phyloP scores from a whole-genome alignment of 139 green algal genomes.

The Gonium pectorale region DNA sequence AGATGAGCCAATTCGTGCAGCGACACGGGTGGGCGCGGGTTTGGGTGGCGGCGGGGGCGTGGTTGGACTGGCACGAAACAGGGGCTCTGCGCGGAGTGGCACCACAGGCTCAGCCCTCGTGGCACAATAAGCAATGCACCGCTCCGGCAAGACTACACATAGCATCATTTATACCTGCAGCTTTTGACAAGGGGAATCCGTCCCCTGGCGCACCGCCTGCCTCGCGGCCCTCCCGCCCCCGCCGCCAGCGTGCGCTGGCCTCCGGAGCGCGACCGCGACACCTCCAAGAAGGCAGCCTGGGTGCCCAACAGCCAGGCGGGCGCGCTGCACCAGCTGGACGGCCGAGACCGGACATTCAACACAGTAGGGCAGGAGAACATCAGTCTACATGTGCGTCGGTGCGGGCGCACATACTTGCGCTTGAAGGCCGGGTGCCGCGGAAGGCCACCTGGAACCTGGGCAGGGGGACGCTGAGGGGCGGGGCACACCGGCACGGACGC shows the following conservation, averaged over 20 bases:
- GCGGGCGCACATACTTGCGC: too few relatives aligned
- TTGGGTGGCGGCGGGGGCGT: background rate
- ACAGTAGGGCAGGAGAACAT: conserved; percentile 32
- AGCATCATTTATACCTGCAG: too few relatives aligned
- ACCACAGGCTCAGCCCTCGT: too few relatives aligned
- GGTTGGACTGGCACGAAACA: too few relatives aligned
- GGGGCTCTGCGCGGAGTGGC: too few relatives aligned
- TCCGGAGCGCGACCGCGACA: conserved; percentile 16
- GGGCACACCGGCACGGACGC: too few relatives aligned
- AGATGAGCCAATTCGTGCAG: conserved; percentile 42
- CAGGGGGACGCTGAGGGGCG: too few relatives aligned
- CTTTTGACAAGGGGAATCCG: too few relatives aligned
- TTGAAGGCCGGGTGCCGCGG: too few relatives aligned
- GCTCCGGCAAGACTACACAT: too few relatives aligned
- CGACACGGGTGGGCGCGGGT: conserved; percentile 12
- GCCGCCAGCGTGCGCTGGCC: conserved; percentile 19
- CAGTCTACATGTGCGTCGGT: background rate
- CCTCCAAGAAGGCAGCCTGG: conserved; percentile 12
- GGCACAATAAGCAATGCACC: too few relatives aligned
- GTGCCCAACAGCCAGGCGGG: conserved; percentile 23
- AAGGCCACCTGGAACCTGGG: too few relatives aligned
- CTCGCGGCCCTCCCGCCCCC: background rate
- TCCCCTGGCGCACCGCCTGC: background rate
- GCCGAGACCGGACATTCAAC: conserved; percentile 45
- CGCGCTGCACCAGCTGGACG: conserved; percentile 31